Conservation (phyloP, 2,329 filamentous ascomycete genomes). For the Aureobasidium sp. region DNA sequence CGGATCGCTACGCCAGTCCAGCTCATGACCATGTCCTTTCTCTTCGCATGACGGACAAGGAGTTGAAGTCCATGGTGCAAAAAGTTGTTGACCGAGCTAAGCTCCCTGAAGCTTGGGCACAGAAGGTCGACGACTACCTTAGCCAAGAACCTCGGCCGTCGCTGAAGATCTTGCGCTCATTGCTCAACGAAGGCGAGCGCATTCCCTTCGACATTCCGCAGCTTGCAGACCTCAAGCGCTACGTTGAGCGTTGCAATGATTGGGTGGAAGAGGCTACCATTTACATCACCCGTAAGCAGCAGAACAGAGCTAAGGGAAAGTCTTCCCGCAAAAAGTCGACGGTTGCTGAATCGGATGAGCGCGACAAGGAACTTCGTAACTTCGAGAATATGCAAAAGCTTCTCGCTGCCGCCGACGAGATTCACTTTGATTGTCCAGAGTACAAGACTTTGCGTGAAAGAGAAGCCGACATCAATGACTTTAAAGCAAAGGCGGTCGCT, state of each 20-base stretch:
- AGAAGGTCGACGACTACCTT: constrained; percentile 78
- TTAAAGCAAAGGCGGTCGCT: constrained; percentile 76
- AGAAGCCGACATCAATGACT: constrained; percentile 74
- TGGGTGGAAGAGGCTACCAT: constrained; percentile 97
- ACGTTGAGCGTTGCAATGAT: constrained; percentile 93
- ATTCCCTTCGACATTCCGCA: constrained; percentile 86
- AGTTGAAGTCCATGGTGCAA: constrained; percentile 57
- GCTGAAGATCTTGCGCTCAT: constrained; percentile 73
- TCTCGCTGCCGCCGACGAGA: constrained; percentile 71
- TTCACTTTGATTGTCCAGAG: constrained; percentile 90
- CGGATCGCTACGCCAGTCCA: constrained; percentile 55
- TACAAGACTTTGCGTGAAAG: constrained; percentile 80
- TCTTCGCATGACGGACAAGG: constrained; percentile 69
- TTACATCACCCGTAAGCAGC: constrained; percentile 95
- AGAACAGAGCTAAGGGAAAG: constrained; percentile 92
- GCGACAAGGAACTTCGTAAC: constrained; percentile 75
- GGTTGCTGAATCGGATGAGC: constrained; percentile 70
- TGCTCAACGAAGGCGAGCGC: constrained; percentile 90
- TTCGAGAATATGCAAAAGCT: constrained; percentile 83
- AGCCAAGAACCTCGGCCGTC: constrained; percentile 78
- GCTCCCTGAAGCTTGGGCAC: constrained; percentile 80
- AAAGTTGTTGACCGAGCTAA: constrained; percentile 82
- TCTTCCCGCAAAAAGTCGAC: constrained; percentile 64
- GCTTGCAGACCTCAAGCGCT: constrained; percentile 72
- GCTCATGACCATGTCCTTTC: constrained; percentile 61